Base-by-base conservation (phyloP, 1,284 basidiomycete species). In the Thecaphora thlaspeos region DNA sequence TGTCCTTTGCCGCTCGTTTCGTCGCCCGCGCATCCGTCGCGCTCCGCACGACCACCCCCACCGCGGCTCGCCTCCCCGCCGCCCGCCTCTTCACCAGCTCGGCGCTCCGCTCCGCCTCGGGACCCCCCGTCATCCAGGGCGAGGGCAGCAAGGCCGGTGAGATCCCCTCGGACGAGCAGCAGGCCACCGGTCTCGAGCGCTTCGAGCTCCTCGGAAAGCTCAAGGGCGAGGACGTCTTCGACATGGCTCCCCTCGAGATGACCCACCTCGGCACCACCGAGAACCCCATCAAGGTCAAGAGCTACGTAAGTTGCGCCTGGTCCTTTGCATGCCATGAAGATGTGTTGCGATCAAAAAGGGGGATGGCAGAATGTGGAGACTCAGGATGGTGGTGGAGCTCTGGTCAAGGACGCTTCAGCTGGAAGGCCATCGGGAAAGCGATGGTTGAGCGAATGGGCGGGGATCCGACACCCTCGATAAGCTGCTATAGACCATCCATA, bases 171-270 rank as follows among this genome's bases (percentile, higher is more conserved):
- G 88, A 91, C 81, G 83, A 88, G 76, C 83, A 89, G 71, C 94
- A 98, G 82, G 85, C 93, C 26, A 98, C 94, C 68, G 93, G 94
- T 86, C 83, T 96, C 58, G 93, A 96, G 81, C 90, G 94, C 80
- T 86, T 93, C 78, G 90, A 98, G 82, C 82, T 95, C 46, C 81
- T 96, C 56, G 90, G 89, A 75, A 87, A 89, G 69, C 82, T 92
- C 75, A 86, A 92, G 81, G 93, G 92, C 53, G 81, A 91, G 47
- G 87, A 91, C 42, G 86, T 93, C 51, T 98, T 97, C 82, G 92
- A 96, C 81, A 84, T 88, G 79, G 84, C 85, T 66, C 89, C 92
- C 42, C 84, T 97, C 62, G 87, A 91, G 77, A 82, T 91, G 62
- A 88, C 86, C 80, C 86, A 90, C 75, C 80, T 92, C 77, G 94